Evolutionary conservation across 1,139 yeast genomes (phyloP).

Genomic region (Pichia sp.): DNA sequence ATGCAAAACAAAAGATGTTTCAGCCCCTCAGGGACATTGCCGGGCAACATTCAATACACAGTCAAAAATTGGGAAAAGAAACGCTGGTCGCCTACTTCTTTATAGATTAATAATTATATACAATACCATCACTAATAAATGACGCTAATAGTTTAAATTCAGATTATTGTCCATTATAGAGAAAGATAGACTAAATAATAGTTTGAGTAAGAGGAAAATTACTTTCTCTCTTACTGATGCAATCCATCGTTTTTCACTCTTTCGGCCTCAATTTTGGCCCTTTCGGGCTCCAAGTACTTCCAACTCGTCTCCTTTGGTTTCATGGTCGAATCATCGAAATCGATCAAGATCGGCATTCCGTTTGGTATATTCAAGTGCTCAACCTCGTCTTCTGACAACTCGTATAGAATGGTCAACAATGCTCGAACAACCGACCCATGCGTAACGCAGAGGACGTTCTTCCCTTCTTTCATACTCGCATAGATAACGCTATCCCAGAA

Average conservation of each 20-base stretch:
- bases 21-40: slow-evolving; percentile 27
- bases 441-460: slow-evolving; percentile 57
- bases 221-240: neutral
- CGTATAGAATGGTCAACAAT: slow-evolving; percentile 53
- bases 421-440: slow-evolving; percentile 78
- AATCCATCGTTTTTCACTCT: neutral
- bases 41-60: slow-evolving; percentile 41
- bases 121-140: too few species aligned
- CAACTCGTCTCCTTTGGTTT: neutral
- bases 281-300: neutral
- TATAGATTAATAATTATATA: neutral
- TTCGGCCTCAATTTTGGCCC: slow-evolving; percentile 1
- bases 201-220: too few species aligned
- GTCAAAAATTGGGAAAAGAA: slow-evolving; percentile 51
- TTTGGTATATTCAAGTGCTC: slow-evolving; percentile 69
- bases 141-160: too few species aligned
- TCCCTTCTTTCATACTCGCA: slow-evolving; percentile 32
- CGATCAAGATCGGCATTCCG: neutral
- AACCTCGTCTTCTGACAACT: slow-evolving; percentile 58
- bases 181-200: too few species aligned
- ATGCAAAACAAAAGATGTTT: slow-evolving; percentile 19
- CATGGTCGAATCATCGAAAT: neutral
- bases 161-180: too few species aligned
- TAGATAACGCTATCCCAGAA: slow-evolving; percentile 45
- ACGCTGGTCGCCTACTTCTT: slow-evolving; percentile 38